phyloP scores from a whole-genome alignment of 495 filamentous ascomycete genomes.

The Penicillium canescens region DNA sequence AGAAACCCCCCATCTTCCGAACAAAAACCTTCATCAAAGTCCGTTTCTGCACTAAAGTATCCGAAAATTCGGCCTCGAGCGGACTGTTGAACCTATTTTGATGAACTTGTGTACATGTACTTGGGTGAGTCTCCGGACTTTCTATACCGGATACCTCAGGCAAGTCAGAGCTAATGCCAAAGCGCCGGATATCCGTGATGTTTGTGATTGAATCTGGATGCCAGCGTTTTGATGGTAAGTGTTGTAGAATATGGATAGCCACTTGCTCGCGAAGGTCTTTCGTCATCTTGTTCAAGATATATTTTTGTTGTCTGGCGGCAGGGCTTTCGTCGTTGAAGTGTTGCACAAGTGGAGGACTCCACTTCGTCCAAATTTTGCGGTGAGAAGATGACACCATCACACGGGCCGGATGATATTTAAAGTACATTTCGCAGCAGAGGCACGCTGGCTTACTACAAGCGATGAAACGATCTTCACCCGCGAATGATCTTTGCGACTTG shows the following conservation, averaged over 20 bases:
- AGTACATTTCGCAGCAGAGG: slow-evolving; percentile 29
- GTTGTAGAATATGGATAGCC: slow-evolving; percentile 16
- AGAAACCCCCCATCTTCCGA: no score
- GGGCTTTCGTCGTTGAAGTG: slow-evolving; percentile 1
- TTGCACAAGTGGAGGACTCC: slow-evolving; percentile 19
- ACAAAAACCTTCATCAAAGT: no score
- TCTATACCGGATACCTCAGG: neutral
- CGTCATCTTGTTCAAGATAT: slow-evolving; percentile 24
- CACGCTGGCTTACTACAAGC: slow-evolving; percentile 32
- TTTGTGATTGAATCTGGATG: slow-evolving; percentile 19
- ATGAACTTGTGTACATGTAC: no score
- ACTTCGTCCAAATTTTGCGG: slow-evolving; percentile 22
- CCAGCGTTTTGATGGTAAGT: slow-evolving; percentile 15
- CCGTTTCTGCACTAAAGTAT: no score
- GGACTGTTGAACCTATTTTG: no score
- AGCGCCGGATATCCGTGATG: neutral
- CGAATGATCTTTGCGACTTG: slow-evolving; percentile 15
- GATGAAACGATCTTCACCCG: slow-evolving; percentile 21
- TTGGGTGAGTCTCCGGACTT: no score
- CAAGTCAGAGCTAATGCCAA: neutral
- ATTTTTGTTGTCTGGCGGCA: slow-evolving; percentile 10
- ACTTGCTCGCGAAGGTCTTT: slow-evolving; percentile 13
- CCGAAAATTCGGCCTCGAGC: no score
- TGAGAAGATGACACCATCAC: slow-evolving; percentile 23
- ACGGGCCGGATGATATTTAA: slow-evolving; percentile 22